These are phyloP conservation scores for Phytophthora ramorum DNA, from an alignment of 352 stramenopile species.

Conservation along the genomic window DNA sequence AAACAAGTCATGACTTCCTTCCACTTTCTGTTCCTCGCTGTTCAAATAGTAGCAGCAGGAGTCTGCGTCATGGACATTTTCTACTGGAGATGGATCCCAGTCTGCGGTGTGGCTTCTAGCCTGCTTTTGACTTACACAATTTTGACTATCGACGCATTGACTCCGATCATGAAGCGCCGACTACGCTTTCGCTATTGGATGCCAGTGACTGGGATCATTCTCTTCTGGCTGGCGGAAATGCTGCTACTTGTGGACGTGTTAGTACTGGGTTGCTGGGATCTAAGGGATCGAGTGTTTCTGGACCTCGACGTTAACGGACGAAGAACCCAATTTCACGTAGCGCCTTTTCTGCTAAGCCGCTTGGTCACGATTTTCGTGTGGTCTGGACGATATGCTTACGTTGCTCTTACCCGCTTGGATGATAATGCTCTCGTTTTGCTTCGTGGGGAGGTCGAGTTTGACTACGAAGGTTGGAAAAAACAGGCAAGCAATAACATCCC, in stretches of 20 bases:
- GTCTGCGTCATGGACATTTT: conserved; percentile 9
- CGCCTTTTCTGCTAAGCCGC: conserved; percentile 14
- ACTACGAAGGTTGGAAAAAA: conserved; percentile 24
- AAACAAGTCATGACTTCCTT: conserved; percentile 19
- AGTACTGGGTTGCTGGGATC: conserved; percentile 1
- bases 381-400: conserved; percentile 10
- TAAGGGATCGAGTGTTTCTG: conserved; percentile 19
- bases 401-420: conserved; percentile 1
- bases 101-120: conserved; percentile 1
- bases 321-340: conserved; percentile 7
- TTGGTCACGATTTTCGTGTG: conserved; percentile 18
- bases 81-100: conserved; percentile 7
- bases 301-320: conserved; percentile 3
- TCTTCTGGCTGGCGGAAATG: background rate
- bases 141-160: conserved; percentile 16
- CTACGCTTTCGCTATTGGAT: conserved; percentile 15
- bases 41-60: background rate
- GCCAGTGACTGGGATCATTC: background rate
- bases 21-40: conserved; percentile 10
- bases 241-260: conserved; percentile 12
- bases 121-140: background rate
- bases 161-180: conserved; percentile 13
- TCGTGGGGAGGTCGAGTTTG: conserved; percentile 16
- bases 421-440: conserved; percentile 15
- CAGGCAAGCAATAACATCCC: background rate